phyloP scores from a whole-genome alignment of 371 early-diverging fungal species.

The Haplosporangium sp. region DNA sequence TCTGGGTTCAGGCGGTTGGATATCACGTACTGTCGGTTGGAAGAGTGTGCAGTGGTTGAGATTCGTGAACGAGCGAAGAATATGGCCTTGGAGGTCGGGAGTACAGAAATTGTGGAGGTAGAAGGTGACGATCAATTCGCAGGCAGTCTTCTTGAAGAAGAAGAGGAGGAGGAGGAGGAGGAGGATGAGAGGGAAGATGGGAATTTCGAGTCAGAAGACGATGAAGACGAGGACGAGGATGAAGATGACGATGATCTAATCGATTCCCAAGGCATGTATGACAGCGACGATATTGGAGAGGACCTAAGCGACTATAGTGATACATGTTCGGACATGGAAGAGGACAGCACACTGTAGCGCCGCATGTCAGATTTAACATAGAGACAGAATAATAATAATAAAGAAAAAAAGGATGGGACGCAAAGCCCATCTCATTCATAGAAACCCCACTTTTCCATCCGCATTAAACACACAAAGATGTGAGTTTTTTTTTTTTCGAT shows the following conservation, averaged over 20 bases:
- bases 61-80: constrained; percentile 37
- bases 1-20: constrained; percentile 32
- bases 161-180: constrained; percentile 21
- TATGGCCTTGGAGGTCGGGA: constrained; percentile 10
- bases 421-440: no score
- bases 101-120: constrained; percentile 22
- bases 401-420: no score
- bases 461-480: no score
- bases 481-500: no score
- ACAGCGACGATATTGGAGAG: no score
- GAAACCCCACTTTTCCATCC: no score
- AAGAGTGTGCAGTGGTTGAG: constrained; percentile 30
- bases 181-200: constrained; percentile 17
- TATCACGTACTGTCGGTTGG: constrained; percentile 45
- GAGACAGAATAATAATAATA: no score
- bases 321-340: no score
- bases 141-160: constrained; percentile 37
- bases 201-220: not conserved
- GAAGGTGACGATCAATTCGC: constrained; percentile 54
- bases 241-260: not conserved
- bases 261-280: no score
- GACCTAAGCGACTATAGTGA: no score
- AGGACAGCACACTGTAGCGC: no score
- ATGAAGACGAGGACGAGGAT: not conserved
- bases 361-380: no score